Evolutionary conservation across 1,284 basidiomycete genomes (phyloP), one percentile per base, ranked within the genome.

Genomic region (Tilletia walkeri): DNA sequence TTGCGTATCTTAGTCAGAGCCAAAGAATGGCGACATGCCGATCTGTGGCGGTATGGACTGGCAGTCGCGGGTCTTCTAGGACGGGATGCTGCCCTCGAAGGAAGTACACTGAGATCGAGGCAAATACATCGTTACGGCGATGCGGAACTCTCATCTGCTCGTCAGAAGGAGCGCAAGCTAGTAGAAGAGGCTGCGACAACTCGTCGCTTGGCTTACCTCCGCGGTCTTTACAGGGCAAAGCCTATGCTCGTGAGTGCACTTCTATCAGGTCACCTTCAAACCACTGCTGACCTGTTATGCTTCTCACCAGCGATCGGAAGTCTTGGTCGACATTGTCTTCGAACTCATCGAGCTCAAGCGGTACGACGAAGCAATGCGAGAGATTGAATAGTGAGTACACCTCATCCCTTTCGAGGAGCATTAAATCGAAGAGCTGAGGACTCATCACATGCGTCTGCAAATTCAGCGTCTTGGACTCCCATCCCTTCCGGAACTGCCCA

Each of bases 281-380:
- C 6, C 41, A 14, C 14, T 45, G 6, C 14, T 7, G 9, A 9
- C 41, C 6, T 45, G 9, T 14, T 45, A 14, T 14, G 14, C 14
- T 45, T 45, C 41, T 45, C 41, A 4, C 30, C 59, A 63, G 59
- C 34, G 59, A 63, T 7, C 59, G n/a, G 34, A 50, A 14, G 16
- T 67, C 36, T 50, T 67, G 3, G 49, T 56, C 16, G 49, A 67
- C 34, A 50, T 67, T 39, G 50, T 56, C 50, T 53, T 34, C 49
- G 66, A 67, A 20, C 66, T 67, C 49, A 67, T 67, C 66, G 34
- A 36, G 36, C 24, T 53, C n/a, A 56, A 20, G 36, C 66, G 53
- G 3, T 67, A 67, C 38, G 36, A 48, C 1, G 50, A 67, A 36
- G 66, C 66, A 18, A 54, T 67, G 53, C 49, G 50, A 5, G 66